These are phyloP conservation scores for Talaromyces atroroseus DNA, from an alignment of 2,329 filamentous ascomycete species.

Conservation along the genomic window DNA sequence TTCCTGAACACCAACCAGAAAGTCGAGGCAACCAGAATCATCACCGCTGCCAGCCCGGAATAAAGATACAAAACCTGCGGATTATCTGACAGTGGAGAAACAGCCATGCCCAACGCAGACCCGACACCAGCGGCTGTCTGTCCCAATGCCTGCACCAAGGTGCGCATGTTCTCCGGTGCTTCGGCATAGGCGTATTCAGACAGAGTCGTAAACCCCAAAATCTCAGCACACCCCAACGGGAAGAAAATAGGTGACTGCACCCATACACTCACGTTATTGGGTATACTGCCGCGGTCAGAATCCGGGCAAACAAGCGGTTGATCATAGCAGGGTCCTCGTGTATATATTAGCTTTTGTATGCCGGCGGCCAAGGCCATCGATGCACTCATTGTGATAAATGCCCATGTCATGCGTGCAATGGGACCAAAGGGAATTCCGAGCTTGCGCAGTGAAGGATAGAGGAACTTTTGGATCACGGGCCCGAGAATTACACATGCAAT, in stretches of 20 bases:
- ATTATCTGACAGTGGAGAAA: background rate
- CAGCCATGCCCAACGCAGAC: background rate
- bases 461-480: conserved; percentile 44
- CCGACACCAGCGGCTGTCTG: background rate
- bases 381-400: conserved; percentile 49
- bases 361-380: conserved; percentile 54
- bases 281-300: conserved; percentile 14
- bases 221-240: conserved; percentile 36
- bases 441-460: conserved; percentile 56
- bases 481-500: conserved; percentile 56
- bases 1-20: background rate
- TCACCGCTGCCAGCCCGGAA: background rate
- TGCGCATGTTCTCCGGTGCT: conserved; percentile 37
- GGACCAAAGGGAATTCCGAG: conserved; percentile 52
- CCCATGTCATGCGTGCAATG: conserved; percentile 50
- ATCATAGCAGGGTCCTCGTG: conserved; percentile 50
- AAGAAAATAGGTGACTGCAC: conserved; percentile 38
- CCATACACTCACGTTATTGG: conserved; percentile 35
- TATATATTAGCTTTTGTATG: conserved; percentile 56
- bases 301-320: conserved; percentile 30
- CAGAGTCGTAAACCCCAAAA: conserved; percentile 39
- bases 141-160: background rate
- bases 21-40: background rate
- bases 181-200: conserved; percentile 42
- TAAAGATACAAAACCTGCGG: background rate